These are phyloP conservation scores for Venturia effusa DNA, from an alignment of 2,329 filamentous ascomycete genomes.

Conservation along the genomic window DNA sequence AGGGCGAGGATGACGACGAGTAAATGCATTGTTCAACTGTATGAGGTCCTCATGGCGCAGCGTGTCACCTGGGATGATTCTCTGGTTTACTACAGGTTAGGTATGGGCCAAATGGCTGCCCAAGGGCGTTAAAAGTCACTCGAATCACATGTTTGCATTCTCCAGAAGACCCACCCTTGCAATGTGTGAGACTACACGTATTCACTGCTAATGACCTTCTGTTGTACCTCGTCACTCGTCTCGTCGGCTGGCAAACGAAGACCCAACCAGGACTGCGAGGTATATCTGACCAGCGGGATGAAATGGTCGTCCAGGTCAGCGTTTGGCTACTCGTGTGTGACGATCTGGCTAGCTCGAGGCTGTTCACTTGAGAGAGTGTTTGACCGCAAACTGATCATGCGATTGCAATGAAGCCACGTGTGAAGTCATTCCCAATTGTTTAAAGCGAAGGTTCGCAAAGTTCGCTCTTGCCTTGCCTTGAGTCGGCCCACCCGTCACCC, in stretches of 20 bases:
- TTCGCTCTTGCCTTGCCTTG: conserved; percentile 1
- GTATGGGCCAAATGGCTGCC: not conserved
- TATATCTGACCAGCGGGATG: not conserved
- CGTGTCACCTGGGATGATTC: not conserved
- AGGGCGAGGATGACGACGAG: conserved; percentile 13
- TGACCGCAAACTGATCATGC: not conserved
- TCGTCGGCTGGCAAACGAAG: not conserved
- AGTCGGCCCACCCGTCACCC: not conserved
- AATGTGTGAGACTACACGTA: not conserved
- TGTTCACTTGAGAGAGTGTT: not conserved
- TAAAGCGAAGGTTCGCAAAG: not conserved
- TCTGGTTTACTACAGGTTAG: not conserved
- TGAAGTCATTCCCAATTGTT: not conserved
- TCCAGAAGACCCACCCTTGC: not conserved
- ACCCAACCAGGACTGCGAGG: not conserved
- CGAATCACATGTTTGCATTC: conserved; percentile 2
- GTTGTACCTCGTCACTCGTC: not conserved
- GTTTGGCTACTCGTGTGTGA: not conserved
- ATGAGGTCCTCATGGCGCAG: not conserved
- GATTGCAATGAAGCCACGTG: not conserved
- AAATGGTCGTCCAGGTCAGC: not conserved
- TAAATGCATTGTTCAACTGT: conserved; percentile 7
- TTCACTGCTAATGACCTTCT: not conserved
- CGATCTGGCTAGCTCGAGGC: not conserved
- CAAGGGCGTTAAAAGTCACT: conserved; percentile 1